Conservation (phyloP, 2,329 filamentous ascomycete genomes). For the Alternaria rosae region DNA sequence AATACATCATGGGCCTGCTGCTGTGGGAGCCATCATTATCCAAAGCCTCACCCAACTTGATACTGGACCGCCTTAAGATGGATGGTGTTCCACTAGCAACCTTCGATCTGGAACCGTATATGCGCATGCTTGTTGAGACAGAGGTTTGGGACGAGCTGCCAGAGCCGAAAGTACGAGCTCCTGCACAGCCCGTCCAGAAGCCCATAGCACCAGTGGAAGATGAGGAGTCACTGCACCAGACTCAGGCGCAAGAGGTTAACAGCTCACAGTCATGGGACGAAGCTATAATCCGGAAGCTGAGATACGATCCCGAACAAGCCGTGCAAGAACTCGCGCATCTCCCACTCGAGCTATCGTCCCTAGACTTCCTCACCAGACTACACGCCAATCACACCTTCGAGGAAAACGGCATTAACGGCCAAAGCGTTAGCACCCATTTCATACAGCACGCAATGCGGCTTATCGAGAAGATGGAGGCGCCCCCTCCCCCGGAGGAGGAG, state of each 20-base stretch:
- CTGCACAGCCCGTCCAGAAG: not conserved
- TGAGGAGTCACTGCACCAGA: not conserved
- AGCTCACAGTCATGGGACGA: conserved; percentile 31
- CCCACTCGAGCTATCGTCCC: conserved; percentile 46
- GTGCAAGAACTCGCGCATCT: conserved; percentile 44
- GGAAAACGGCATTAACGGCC: conserved; percentile 35
- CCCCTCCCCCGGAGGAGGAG: conserved; percentile 3
- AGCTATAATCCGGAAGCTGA: conserved; percentile 26
- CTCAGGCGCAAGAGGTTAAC: not conserved
- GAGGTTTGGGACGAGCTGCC: conserved; percentile 44
- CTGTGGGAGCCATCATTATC: not conserved
- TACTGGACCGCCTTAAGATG: conserved; percentile 24
- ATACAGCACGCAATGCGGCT: conserved; percentile 50
- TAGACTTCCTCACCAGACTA: conserved; percentile 51
- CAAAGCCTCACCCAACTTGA: conserved; percentile 20
- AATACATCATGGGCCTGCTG: conserved; percentile 40
- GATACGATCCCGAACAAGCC: conserved; percentile 29
- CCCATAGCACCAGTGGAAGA: not conserved
- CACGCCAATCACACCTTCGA: conserved; percentile 36
- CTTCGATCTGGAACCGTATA: conserved; percentile 39
- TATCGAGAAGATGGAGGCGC: conserved; percentile 41
- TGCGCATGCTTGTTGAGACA: conserved; percentile 49
- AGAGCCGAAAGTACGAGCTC: conserved; percentile 10
- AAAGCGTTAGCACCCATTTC: conserved; percentile 40
- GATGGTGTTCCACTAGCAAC: conserved; percentile 4